phyloP scores from a whole-genome alignment of 129 eudicot species.

The Lactuca saligna region DNA sequence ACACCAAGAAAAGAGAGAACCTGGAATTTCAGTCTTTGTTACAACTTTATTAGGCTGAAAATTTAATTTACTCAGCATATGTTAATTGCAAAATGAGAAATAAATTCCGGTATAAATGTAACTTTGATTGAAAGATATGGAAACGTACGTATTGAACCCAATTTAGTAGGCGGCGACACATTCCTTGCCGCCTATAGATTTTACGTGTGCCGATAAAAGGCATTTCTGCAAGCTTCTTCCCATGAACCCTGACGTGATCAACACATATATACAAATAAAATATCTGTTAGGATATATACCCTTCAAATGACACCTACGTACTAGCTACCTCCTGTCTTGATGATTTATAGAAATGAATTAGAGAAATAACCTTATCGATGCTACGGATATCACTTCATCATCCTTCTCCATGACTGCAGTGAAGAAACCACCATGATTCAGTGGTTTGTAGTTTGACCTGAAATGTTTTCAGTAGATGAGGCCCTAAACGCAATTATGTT shows the following conservation, averaged over 20 bases:
- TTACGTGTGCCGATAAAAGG: constrained; percentile 73
- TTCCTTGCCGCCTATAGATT: constrained; percentile 66
- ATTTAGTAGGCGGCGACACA: constrained; percentile 65
- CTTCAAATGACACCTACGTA: neutral
- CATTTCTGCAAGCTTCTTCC: constrained; percentile 73
- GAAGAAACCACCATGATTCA: constrained; percentile 52
- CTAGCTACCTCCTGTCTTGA: no score
- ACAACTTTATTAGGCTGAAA: neutral
- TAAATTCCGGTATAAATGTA: neutral
- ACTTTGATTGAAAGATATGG: neutral
- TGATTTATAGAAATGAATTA: neutral
- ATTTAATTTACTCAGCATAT: no score
- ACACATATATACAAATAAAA: neutral
- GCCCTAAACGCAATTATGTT: neutral
- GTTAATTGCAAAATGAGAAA: neutral
- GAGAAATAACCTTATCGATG: constrained; percentile 56
- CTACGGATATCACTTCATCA: constrained; percentile 59
- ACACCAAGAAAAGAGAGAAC: constrained; percentile 37
- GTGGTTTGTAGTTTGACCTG: constrained; percentile 70
- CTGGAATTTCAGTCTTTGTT: constrained; percentile 20
- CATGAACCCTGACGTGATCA: constrained; percentile 52
- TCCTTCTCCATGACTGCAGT: constrained; percentile 58
- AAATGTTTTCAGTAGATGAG: neutral
- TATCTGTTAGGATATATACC: neutral
- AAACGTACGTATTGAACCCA: constrained; percentile 56